phyloP scores from a whole-genome alignment of 1,139 yeast species.

The Suhomyces bokatorum region DNA sequence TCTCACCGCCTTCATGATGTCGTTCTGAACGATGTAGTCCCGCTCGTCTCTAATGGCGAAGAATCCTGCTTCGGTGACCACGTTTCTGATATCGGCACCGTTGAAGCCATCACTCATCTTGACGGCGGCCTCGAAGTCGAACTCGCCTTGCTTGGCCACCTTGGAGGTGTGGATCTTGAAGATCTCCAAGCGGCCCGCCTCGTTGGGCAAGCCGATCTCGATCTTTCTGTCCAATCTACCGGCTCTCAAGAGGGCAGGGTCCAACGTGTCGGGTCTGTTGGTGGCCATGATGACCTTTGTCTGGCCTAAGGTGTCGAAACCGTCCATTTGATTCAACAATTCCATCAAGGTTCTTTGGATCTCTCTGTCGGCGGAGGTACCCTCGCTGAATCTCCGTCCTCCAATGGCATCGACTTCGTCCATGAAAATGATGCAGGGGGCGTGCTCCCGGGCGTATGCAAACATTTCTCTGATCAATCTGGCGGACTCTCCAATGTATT shows the following conservation, averaged over 20 bases:
- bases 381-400: slow-evolving; percentile 96
- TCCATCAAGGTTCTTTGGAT: slow-evolving; percentile 99
- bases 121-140: slow-evolving; percentile 95
- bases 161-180: slow-evolving; percentile 90
- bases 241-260: slow-evolving; percentile 98
- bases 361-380: slow-evolving; percentile 98
- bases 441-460: slow-evolving; percentile 96
- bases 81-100: slow-evolving; percentile 98
- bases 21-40: slow-evolving; percentile 90
- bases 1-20: slow-evolving; percentile 95
- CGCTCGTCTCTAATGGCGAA: slow-evolving; percentile 98
- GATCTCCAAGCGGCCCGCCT: slow-evolving; percentile 91
- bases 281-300: slow-evolving; percentile 99
- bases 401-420: slow-evolving; percentile 99
- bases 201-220: slow-evolving; percentile 95
- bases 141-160: slow-evolving; percentile 90
- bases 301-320: slow-evolving; percentile 95
- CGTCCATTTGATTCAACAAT: slow-evolving; percentile 97
- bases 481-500: slow-evolving; percentile 97
- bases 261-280: slow-evolving; percentile 96
- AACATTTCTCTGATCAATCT: slow-evolving; percentile 98
- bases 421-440: slow-evolving; percentile 98
- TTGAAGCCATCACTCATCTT: slow-evolving; percentile 99
- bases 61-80: slow-evolving; percentile 98
- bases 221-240: slow-evolving; percentile 98